phyloP scores from a whole-genome alignment of 495 filamentous ascomycete genomes.

The Xylaria bambusicola region DNA sequence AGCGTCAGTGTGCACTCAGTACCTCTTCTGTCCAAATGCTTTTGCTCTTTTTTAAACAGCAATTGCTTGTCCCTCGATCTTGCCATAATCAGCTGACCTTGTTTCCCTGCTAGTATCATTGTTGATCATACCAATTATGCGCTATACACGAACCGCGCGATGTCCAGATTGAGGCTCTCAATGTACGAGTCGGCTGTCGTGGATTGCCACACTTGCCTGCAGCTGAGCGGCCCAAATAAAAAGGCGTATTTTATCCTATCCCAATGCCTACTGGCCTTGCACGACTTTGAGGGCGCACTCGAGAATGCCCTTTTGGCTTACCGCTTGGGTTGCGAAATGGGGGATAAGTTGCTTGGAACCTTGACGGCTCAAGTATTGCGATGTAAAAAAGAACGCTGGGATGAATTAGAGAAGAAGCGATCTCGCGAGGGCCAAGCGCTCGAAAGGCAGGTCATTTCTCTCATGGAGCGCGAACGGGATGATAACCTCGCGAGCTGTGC shows the following conservation, averaged over 20 bases:
- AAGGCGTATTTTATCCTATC: slow-evolving; percentile 87
- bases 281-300: slow-evolving; percentile 74
- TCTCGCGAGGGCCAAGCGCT: slow-evolving; percentile 51
- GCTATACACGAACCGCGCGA: slow-evolving; percentile 86
- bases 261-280: slow-evolving; percentile 75
- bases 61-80: neutral
- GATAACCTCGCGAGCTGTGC: slow-evolving; percentile 25
- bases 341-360: slow-evolving; percentile 61
- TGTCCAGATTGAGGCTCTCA: slow-evolving; percentile 73
- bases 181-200: slow-evolving; percentile 74
- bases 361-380: slow-evolving; percentile 69
- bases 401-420: slow-evolving; percentile 54
- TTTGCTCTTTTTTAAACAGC: no score
- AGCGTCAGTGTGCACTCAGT: slow-evolving; percentile 59
- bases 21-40: no score
- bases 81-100: neutral
- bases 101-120: slow-evolving; percentile 47
- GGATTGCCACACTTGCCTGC: slow-evolving; percentile 75
- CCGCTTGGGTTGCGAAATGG: slow-evolving; percentile 61
- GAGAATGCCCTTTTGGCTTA: slow-evolving; percentile 73
- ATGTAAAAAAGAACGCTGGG: slow-evolving; percentile 79
- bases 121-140: slow-evolving; percentile 61
- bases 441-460: slow-evolving; percentile 52
- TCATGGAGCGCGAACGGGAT: slow-evolving; percentile 38
- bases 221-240: slow-evolving; percentile 63